Conservation (phyloP, 768 basidiomycete species). For the Lentinus tigrinus region DNA sequence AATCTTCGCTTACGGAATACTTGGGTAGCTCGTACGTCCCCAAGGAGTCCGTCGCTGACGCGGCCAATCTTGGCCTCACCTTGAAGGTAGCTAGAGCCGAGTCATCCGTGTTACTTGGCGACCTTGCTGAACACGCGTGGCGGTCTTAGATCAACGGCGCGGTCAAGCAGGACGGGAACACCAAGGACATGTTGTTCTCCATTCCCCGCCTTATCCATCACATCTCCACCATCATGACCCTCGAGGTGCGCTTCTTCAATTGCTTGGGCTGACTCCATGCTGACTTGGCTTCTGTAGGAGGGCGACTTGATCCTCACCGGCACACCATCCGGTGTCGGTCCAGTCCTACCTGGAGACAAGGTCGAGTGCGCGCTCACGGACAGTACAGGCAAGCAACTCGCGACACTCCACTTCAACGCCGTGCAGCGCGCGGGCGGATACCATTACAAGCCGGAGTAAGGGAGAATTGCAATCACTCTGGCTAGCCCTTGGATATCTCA, state of each 20-base stretch:
- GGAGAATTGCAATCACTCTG: neutral
- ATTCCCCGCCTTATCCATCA: conserved; percentile 89
- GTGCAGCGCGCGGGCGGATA: conserved; percentile 72
- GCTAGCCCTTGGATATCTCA: neutral
- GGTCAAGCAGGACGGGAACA: conserved; percentile 82
- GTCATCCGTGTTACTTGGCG: neutral
- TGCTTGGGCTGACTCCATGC: neutral
- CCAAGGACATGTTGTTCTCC: conserved; percentile 88
- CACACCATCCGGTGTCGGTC: conserved; percentile 90
- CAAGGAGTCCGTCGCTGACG: conserved; percentile 62
- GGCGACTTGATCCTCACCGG: conserved; percentile 91
- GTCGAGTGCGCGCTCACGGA: conserved; percentile 73
- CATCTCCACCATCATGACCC: conserved; percentile 92
- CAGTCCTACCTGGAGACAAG: conserved; percentile 70
- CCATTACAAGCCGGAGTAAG: conserved; percentile 37
- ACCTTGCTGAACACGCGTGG: neutral
- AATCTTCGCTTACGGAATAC: neutral
- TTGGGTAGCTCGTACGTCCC: conserved; percentile 73
- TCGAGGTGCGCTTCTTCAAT: conserved; percentile 61
- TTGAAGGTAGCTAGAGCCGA: conserved; percentile 56
- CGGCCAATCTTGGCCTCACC: conserved; percentile 72
- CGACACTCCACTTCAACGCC: conserved; percentile 63
- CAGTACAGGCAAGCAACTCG: conserved; percentile 51
- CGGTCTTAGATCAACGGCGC: conserved; percentile 79
- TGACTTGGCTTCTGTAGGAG: conserved; percentile 50